phyloP scores from a whole-genome alignment of 169 alveolate species.

The Perkinsus marinus region DNA sequence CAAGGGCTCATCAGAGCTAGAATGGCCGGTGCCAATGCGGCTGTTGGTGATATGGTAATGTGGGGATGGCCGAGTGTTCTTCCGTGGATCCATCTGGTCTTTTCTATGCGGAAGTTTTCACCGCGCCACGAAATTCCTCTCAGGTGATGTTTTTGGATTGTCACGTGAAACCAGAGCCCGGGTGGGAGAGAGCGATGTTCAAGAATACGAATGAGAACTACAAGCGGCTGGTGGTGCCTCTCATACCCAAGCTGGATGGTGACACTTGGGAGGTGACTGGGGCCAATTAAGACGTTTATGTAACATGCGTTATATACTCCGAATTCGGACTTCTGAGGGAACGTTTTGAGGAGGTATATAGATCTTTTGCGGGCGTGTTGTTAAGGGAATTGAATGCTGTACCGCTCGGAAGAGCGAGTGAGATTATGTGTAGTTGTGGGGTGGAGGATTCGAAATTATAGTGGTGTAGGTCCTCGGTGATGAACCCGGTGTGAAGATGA shows the following conservation, averaged over 20 bases:
- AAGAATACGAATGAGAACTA: background rate
- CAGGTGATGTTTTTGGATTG: background rate
- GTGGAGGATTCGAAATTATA: too few species aligned
- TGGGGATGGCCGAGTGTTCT: too few species aligned
- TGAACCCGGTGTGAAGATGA: background rate
- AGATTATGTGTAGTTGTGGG: too few species aligned
- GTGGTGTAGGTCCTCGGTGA: background rate
- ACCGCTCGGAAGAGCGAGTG: too few species aligned
- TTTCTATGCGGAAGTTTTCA: too few species aligned
- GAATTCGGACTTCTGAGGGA: too few species aligned
- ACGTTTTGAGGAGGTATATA: too few species aligned
- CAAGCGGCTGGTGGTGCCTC: background rate
- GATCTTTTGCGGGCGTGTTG: too few species aligned
- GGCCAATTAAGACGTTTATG: background rate
- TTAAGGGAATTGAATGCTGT: too few species aligned
- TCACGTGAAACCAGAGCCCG: background rate
- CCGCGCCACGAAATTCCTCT: background rate
- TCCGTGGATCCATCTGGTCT: too few species aligned
- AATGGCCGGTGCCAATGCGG: background rate
- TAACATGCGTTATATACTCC: too few species aligned
- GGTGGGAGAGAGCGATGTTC: background rate
- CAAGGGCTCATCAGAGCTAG: background rate
- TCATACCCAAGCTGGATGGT: background rate
- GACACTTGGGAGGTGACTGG: background rate
- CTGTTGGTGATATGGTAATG: background rate